phyloP scores from a whole-genome alignment of 148 eudicot genomes.

The Dysphania ambrosioides region DNA sequence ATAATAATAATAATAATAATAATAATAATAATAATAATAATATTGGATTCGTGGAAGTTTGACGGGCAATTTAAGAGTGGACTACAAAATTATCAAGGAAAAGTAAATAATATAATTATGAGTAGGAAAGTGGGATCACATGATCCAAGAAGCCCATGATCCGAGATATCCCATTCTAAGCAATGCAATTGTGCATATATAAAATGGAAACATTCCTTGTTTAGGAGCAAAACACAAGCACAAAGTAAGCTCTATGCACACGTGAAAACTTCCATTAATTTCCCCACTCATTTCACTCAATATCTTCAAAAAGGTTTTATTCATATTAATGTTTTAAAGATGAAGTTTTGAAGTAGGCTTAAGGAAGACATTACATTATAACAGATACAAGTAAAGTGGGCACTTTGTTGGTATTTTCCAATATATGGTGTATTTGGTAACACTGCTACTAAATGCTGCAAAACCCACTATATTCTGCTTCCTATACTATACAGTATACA shows the following conservation, averaged over 20 bases:
- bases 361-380: no score
- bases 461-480: no score
- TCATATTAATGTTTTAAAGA: background rate
- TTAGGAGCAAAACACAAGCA: background rate
- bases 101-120: background rate
- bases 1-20: no score
- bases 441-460: no score
- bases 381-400: no score
- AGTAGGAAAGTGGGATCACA: background rate
- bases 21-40: no score
- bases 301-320: conserved; percentile 1
- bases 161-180: conserved; percentile 16
- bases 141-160: background rate
- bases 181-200: background rate
- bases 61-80: background rate
- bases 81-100: background rate
- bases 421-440: no score
- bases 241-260: conserved; percentile 22
- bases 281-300: background rate
- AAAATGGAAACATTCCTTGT: conserved; percentile 26
- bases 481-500: no score
- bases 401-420: no score
- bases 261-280: conserved; percentile 19
- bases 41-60: background rate
- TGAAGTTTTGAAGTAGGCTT: background rate